Base-by-base conservation (phyloP, 2,329 filamentous ascomycete species). In the Diaporthe citrichinensis region DNA sequence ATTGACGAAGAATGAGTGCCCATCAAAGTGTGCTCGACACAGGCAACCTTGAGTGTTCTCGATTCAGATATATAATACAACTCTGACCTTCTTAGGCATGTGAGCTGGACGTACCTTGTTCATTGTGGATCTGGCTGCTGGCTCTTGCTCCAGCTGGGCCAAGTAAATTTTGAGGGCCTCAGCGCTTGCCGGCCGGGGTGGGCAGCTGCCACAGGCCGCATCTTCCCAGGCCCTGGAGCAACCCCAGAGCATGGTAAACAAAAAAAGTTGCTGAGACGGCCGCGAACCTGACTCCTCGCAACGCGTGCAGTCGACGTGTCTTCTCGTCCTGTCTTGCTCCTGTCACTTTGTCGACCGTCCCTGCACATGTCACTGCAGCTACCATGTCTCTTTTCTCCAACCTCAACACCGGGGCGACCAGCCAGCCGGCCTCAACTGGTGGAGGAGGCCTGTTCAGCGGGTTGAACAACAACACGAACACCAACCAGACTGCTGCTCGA, bases 371-470 rank as follows among this genome's bases (percentile, higher is more conserved):
- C 34, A 51, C 25, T 44, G 61, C 62, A 76, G 25, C 51, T 59
- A 76, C 72, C 76, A 79, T 79, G 79, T 80, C 79, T 67, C 76
- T 80, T 51, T 80, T 80, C 46, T 76, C 78, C 53, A 68, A 71
- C 23, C 65, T 74, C 9, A 72, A 62, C 51, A 77, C 74, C 41
- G 79, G 79, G 49, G 77, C 74, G 49, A 46, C 76, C n/a, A 72
- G 41, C 58, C 34, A 77, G 51, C 36, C 75, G 73, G 53, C 76
- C 76, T 53, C 76, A 75, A 53, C 62, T 74, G 76, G 79, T 31
- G 81, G 81, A 57, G 81, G 82, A 46, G 80, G 83, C 36, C 76
- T 84, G 34, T 86, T 86, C 74, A 82, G 82, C 62, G 77, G 75
- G n/a, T 55, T 76, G 25, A 72, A 71, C 65, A 44, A 36, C 46